Evolutionary conservation across 2,329 filamentous ascomycete species (phyloP), one percentile per base, ranked within the genome.

Genomic region (Calonectria leucothoes): DNA sequence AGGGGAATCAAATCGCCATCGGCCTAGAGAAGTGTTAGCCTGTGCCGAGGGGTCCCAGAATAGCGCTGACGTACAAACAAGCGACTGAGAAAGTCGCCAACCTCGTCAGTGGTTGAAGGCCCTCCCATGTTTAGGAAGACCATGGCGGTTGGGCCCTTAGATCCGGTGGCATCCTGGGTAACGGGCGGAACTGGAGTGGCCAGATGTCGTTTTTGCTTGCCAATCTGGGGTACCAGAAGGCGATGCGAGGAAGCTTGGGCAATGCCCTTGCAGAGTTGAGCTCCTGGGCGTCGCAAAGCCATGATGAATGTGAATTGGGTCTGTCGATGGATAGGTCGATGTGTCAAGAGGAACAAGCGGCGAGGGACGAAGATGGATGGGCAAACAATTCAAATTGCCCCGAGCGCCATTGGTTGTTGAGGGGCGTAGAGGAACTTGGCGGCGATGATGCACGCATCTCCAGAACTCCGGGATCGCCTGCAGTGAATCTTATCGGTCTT

Each of bases 111-210:
- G 5, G 94, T 98, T 1, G 95, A 94, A 4, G 97, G 97, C 0
- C 97, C 97, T 73, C 97, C 97, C 97, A 99, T 99, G 86, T 99
- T 99, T 87, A 99, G 91, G 82, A 99, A 98, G 17, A 99, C 97
- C 92, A 99, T 98, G 52, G 97, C 97, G 6, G 97, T 99, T 10
- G 96, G 95, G 0, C 96, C 96, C 82, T 94, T 89, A 51, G 89
- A 90, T 15, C 90, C 91, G 0, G 91, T 91, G 8, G 90, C 88
- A 89, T 95, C 90, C 83, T 97, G 95, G 0, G 94, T 96, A 27
- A 97, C 95, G 10, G 95, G 94, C 14, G 94, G 94, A 6, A 91
- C 92, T 25, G 83, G 79, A 48, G 84, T 86, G 67, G 85, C 84
- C 64, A 87, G 76, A 37, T 80, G 75, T 74, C 84, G 80, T 69